Evolutionary conservation across 106 monocot genomes (phyloP), one percentile per base, ranked within the genome.

Genomic region (Cymbidium sinense): DNA sequence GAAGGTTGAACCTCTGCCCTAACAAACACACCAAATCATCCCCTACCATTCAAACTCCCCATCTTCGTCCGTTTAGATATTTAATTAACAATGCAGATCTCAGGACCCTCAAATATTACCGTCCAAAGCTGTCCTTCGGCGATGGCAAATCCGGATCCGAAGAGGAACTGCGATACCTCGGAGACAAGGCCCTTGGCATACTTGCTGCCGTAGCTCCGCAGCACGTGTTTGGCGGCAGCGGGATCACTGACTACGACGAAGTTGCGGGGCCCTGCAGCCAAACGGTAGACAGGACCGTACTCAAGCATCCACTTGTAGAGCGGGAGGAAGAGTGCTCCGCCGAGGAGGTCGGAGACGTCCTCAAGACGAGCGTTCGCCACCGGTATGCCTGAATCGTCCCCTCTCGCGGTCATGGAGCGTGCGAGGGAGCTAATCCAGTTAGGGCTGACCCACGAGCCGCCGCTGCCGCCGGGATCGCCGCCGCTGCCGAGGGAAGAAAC

Each of bases 301-400:
- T 92, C 87, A 10, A 71, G 39, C 94, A 94, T 92, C 98, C 94
- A 98, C 79, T 94, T 98, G 90, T 87, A 98, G 20, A 98, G 90
- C 9, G 98, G 94, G 51, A 98, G 87, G 83, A 98, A 98, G 73
- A 98, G 93, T 33, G 98, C 98, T n/a, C 98, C 94, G 10, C 92
- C 98, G 43, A 98, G 90, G 50, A 98, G 88, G 79, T 98, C 98
- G 50, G 88, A 87, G 52, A 98, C 94, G 82, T 98, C 98, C 10
- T 92, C 98, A 55, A 98, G 87, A 84, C 87, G 85, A 37, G 94
- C 90, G 36, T 90, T 85, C 47, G 94, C 98, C 0, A 83, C 34
- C 18, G 98, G 98, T 33, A 98, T 94, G 73, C 87, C 84, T 33
- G 98, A 98, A 51, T 86, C 92, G 69, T 90, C 98, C 10, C 51